phyloP scores from a whole-genome alignment of 192 early-diverging fungal genomes.

The Spinellus fusiger region DNA sequence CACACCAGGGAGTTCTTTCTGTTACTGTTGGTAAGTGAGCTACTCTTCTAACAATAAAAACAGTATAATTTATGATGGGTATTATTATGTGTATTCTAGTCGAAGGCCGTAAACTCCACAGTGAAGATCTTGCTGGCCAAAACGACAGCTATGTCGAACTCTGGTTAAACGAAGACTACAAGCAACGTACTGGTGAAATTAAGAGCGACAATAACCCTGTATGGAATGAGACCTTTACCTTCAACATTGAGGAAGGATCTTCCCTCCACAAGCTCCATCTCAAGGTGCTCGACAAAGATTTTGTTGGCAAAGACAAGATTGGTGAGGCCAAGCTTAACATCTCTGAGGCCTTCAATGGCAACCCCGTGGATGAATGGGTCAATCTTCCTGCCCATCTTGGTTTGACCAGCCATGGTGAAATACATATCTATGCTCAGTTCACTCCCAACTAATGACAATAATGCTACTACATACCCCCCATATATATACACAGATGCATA shows the following conservation, averaged over 20 bases:
- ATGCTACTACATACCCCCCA: too few relatives aligned
- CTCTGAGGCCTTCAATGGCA: not conserved
- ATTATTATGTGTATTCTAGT: not conserved
- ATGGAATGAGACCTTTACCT: slow-evolving; percentile 31
- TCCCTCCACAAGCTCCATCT: slow-evolving; percentile 6
- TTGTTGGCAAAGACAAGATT: slow-evolving; percentile 12
- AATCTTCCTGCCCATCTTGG: slow-evolving; percentile 19
- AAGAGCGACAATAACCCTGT: slow-evolving; percentile 11
- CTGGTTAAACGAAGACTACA: slow-evolving; percentile 23
- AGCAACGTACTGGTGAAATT: slow-evolving; percentile 18
- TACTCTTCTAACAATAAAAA: too few relatives aligned
- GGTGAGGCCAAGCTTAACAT: slow-evolving; percentile 18
- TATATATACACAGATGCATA: too few relatives aligned
- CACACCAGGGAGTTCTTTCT: not conserved
- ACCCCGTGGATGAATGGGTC: slow-evolving; percentile 10
- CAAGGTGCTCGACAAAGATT: slow-evolving; percentile 24
- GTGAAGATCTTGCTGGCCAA: slow-evolving; percentile 13
- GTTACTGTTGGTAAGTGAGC: not conserved
- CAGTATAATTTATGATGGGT: too few relatives aligned
- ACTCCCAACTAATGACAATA: not conserved
- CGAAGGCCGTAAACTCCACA: slow-evolving; percentile 19
- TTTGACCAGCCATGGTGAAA: slow-evolving; percentile 11
- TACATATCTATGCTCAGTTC: slow-evolving; percentile 10
- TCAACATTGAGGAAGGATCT: slow-evolving; percentile 8
- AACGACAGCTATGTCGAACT: slow-evolving; percentile 19